Percentiles rank a stretch among this genome's conserved stretches.
Evolutionary conservation across 192 early-diverging fungal genomes (phyloP).

Genomic region (Dimargaris verticillata): DNA sequence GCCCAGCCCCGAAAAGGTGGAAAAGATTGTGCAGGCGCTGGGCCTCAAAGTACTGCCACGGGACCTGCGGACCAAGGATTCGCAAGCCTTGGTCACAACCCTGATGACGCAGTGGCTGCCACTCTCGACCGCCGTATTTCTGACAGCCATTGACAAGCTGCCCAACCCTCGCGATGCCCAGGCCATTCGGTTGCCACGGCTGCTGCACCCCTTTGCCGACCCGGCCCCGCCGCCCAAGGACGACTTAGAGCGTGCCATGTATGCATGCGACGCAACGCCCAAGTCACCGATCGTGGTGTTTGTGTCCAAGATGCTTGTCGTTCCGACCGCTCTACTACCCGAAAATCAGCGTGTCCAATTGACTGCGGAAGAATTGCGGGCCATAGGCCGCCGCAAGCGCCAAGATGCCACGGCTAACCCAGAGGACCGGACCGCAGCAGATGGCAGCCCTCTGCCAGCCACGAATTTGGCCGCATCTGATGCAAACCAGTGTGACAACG

Average conservation of each 20-base stretch:
- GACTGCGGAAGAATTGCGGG: constrained; percentile 80
- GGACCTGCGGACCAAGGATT: constrained; percentile 78
- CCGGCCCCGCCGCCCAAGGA: constrained; percentile 21
- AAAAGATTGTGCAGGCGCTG: constrained; percentile 82
- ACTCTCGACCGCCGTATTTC: constrained; percentile 68
- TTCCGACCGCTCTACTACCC: constrained; percentile 59
- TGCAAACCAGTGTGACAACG: neutral
- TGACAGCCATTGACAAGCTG: constrained; percentile 73
- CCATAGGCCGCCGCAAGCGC: constrained; percentile 37
- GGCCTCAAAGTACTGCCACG: constrained; percentile 80
- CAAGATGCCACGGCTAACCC: no score
- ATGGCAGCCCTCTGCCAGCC: neutral
- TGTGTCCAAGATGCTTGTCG: constrained; percentile 87
- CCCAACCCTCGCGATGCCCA: constrained; percentile 78
- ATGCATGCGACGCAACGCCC: constrained; percentile 42
- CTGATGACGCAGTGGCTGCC: constrained; percentile 95
- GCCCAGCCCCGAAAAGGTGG: constrained; percentile 62
- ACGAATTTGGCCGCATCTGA: neutral
- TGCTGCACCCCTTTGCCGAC: constrained; percentile 42
- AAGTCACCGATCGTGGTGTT: constrained; percentile 61
- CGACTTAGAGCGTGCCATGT: constrained; percentile 55
- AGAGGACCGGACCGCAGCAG: constrained; percentile 3
- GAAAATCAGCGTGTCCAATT: constrained; percentile 48
- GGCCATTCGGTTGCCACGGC: constrained; percentile 51
- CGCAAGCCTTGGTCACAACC: constrained; percentile 46